phyloP scores from a whole-genome alignment of 371 early-diverging fungal species.

The Gilbertella persicaria region DNA sequence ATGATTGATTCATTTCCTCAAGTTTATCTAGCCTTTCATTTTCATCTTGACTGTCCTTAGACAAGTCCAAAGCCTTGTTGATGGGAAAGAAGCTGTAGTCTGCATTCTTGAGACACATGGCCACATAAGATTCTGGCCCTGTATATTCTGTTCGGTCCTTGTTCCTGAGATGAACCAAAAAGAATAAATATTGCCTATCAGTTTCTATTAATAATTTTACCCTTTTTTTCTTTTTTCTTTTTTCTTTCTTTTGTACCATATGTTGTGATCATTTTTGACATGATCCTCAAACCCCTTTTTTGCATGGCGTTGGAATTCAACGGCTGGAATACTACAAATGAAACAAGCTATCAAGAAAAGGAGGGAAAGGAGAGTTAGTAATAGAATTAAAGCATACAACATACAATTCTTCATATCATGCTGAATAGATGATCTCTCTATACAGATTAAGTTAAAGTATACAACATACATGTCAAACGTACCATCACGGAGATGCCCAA shows the following conservation, averaged over 20 bases:
- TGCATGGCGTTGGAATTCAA: conserved; percentile 55
- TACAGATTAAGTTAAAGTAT: not conserved
- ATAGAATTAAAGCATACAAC: no score
- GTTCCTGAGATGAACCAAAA: conserved; percentile 55
- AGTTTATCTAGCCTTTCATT: conserved; percentile 37
- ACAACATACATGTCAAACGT: not conserved
- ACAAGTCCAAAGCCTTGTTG: conserved; percentile 52
- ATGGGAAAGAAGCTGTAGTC: conserved; percentile 59
- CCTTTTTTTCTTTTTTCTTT: conserved; percentile 2
- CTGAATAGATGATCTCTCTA: conserved; percentile 49
- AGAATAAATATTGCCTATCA: conserved; percentile 57
- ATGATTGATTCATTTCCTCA: conserved; percentile 34
- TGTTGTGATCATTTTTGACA: conserved; percentile 56
- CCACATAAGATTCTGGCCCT: conserved; percentile 57
- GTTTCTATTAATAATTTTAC: not conserved
- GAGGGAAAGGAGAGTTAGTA: no score
- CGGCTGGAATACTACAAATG: conserved; percentile 57
- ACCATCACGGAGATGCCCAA: conserved; percentile 62
- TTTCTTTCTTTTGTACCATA: conserved; percentile 32
- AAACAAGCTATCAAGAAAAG: conserved; percentile 39
- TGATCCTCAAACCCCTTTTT: conserved; percentile 59
- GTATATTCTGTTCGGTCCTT: conserved; percentile 62
- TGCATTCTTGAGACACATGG: conserved; percentile 43
- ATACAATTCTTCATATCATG: conserved; percentile 54
- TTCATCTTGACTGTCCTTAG: conserved; percentile 32